A percentile compares a stretch with the other conserved stretches of the same genome.
Evolutionary conservation across 169 alveolate species (phyloP).

Genomic region (Babesia caballi): DNA sequence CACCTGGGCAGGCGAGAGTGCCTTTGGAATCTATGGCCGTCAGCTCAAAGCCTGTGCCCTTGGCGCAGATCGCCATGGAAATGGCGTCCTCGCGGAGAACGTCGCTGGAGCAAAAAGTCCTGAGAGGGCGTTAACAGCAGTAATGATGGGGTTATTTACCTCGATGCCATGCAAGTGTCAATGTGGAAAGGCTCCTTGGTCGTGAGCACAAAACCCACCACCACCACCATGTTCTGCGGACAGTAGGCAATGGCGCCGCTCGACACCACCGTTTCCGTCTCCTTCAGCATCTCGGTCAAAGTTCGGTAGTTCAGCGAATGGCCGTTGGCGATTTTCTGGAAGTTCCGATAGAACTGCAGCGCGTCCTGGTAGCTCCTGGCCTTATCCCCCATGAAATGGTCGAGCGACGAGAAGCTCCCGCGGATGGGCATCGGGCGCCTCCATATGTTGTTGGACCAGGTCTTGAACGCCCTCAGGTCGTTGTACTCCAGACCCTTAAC

Average conservation of each 20-base stretch:
- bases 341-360: constrained; percentile 23
- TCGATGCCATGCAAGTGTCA: constrained; percentile 22
- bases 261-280: constrained; percentile 2
- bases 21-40: neutral
- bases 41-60: neutral
- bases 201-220: constrained; percentile 8
- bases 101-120: constrained; percentile 25
- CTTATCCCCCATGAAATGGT: constrained; percentile 51
- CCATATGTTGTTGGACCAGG: constrained; percentile 33
- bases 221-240: constrained; percentile 16
- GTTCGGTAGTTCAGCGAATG: constrained; percentile 26
- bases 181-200: neutral
- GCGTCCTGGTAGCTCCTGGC: constrained; percentile 34
- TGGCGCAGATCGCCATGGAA: constrained; percentile 10
- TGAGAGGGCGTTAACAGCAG: neutral
- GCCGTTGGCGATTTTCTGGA: constrained; percentile 28
- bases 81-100: neutral
- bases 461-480: neutral
- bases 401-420: constrained; percentile 27
- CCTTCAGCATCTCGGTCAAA: constrained; percentile 5
- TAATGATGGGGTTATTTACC: neutral
- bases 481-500: constrained; percentile 39
- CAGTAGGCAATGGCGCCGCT: neutral
- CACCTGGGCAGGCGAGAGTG: constrained; percentile 6
- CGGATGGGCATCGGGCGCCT: constrained; percentile 61